A percentile compares a stretch with the other conserved stretches of the same genome.
These are phyloP conservation scores for Penicillium sclerotigenum DNA, from an alignment of 2,329 filamentous ascomycete species.

Conservation along the genomic window DNA sequence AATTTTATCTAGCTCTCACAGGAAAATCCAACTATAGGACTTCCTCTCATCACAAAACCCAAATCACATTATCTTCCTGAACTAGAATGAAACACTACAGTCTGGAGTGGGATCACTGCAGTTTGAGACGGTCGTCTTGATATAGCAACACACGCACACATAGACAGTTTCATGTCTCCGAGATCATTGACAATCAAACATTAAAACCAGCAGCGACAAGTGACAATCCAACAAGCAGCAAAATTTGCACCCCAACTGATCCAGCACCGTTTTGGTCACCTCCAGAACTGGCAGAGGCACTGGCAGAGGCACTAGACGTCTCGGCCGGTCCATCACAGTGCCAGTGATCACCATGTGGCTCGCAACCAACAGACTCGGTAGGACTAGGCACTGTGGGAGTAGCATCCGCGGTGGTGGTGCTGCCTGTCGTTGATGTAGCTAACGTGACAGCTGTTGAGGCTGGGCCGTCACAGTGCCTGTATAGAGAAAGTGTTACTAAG, in stretches of 20 bases:
- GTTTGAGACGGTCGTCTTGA: background rate
- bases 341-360: slow-evolving; percentile 24
- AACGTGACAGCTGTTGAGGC: slow-evolving; percentile 8
- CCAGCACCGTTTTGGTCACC: background rate
- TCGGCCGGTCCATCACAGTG: slow-evolving; percentile 22
- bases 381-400: slow-evolving; percentile 19
- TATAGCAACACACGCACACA: background rate
- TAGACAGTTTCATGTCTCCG: background rate
- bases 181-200: background rate
- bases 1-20: background rate
- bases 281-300: background rate
- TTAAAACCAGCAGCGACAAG: background rate
- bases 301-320: background rate
- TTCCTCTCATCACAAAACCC: background rate
- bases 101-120: too few species aligned
- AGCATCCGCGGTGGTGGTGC: background rate
- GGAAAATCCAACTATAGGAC: background rate
- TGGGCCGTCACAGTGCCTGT: slow-evolving; percentile 33
- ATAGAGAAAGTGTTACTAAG: background rate
- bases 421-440: background rate
- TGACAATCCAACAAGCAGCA: background rate
- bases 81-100: background rate
- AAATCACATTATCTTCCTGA: background rate
- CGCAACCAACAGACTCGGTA: slow-evolving; percentile 22
- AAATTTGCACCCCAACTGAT: background rate